Evolutionary conservation across 2,329 filamentous ascomycete species (phyloP).

Genomic region (Beauveria australis): DNA sequence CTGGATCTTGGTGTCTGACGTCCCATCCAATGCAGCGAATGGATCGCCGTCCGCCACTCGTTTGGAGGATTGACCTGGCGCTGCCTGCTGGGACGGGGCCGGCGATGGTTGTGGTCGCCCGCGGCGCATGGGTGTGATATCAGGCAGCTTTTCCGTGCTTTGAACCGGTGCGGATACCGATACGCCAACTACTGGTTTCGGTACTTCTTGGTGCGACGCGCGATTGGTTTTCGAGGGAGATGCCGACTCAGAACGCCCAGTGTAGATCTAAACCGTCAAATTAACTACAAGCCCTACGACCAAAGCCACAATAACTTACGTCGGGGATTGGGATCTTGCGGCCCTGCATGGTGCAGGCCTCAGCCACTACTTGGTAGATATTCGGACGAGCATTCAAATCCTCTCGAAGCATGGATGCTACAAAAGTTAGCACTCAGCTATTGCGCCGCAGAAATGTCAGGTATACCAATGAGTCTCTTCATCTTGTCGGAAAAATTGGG

Average conservation of each 20-base stretch:
- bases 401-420: slow-evolving; percentile 85
- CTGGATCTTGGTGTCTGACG: slow-evolving; percentile 27
- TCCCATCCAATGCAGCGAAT: slow-evolving; percentile 80
- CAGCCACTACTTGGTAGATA: slow-evolving; percentile 85
- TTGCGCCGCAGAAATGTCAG: background rate
- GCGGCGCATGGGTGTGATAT: slow-evolving; percentile 89
- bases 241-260: slow-evolving; percentile 41
- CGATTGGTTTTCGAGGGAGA: slow-evolving; percentile 40
- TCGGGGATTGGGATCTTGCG: slow-evolving; percentile 82
- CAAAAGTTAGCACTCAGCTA: slow-evolving; percentile 16
- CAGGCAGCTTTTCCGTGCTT: slow-evolving; percentile 67
- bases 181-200: slow-evolving; percentile 63
- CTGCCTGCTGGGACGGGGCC: slow-evolving; percentile 24
- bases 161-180: slow-evolving; percentile 70
- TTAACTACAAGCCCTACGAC: background rate
- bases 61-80: slow-evolving; percentile 54
- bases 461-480: slow-evolving; percentile 76
- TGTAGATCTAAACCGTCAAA: slow-evolving; percentile 46
- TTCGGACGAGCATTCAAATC: slow-evolving; percentile 72
- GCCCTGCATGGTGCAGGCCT: slow-evolving; percentile 83
- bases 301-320: slow-evolving; percentile 42
- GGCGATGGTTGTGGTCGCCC: slow-evolving; percentile 49
- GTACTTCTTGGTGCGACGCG: slow-evolving; percentile 30
- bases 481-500: slow-evolving; percentile 83
- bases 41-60: slow-evolving; percentile 68